Base-by-base conservation (phyloP, 2,329 filamentous ascomycete species). In the Ambrosiella beaveri region DNA sequence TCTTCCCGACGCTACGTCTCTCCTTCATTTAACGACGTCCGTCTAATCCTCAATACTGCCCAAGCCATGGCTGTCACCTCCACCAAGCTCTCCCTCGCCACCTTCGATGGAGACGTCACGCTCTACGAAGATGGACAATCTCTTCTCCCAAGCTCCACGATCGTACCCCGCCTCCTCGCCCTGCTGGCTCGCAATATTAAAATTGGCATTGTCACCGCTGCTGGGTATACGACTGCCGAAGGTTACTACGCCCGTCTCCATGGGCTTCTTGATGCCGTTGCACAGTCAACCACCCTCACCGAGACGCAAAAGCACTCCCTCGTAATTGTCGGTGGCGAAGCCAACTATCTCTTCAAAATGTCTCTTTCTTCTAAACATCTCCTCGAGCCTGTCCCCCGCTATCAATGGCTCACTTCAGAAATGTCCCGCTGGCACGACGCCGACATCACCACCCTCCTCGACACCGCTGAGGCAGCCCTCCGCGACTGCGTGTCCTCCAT, bases 51-150 rank as follows among this genome's bases (percentile, higher is more conserved):
- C 64, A 98, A 98, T 71, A 93, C 93, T 44, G 90, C 93, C 15
- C 93, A 98, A 71, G 77, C 91, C 61, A 89, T 96, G 83, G 88
- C 88, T 44, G 80, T 97, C n/a, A 85, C 88, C 13, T 44, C 41
- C 11, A 73, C 75, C 50, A 35, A 40, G 4, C 76, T 96, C 7
- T 82, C 93, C 64, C 78, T 98, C 3, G 84, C 95, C 57, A 98
- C 93, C 0, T 98, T 98, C 68, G 93, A 98, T 69, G 93, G 93
- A 70, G 93, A 98, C 70, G 89, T 98, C 55, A 98, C 93, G 1
- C 77, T 98, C 19, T 98, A 98, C 68, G 86, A 89, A 59, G 86
- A 98, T 66, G 93, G 93, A 11, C 78, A 88, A 65, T 87, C 81
- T 62, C 75, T 98, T 7, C 81, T 84, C 57, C 75, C 82, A 0